Percentiles rank a stretch among this genome's conserved stretches.
phyloP scores from a whole-genome alignment of 225 moss, liverwort and hornwort genomes.

The Pseudisothecium myosuroides region DNA sequence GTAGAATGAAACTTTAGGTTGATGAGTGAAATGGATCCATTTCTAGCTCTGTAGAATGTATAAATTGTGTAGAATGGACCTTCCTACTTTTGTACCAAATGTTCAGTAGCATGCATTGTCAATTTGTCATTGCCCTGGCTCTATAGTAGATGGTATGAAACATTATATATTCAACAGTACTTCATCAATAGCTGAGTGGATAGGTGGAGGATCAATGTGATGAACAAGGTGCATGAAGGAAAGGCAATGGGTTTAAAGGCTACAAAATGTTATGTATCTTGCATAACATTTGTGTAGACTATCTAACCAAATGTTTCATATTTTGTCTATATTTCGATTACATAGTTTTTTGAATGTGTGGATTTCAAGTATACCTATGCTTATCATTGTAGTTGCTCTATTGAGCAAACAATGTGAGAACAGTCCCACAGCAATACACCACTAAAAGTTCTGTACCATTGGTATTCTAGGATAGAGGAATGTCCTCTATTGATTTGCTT shows the following conservation, averaged over 20 bases:
- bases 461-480: too few relatives aligned
- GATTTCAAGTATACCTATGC: neutral
- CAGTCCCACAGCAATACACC: too few relatives aligned
- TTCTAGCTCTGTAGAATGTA: neutral
- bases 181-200: neutral
- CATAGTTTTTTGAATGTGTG: neutral
- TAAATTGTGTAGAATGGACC: neutral
- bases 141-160: neutral
- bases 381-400: neutral
- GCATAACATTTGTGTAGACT: neutral
- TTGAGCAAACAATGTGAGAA: too few relatives aligned
- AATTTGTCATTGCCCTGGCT: too few relatives aligned
- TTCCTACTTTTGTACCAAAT: neutral
- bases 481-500: too few relatives aligned
- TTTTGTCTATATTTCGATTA: too few relatives aligned
- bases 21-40: neutral
- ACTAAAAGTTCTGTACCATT: too few relatives aligned
- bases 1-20: neutral
- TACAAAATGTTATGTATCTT: neutral
- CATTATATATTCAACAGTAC: fast-evolving
- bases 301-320: neutral
- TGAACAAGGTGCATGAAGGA: neutral
- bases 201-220: neutral
- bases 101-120: neutral
- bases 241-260: neutral